Conservation (phyloP, 306 rosid genomes). For the Lathyrus aphaca region DNA sequence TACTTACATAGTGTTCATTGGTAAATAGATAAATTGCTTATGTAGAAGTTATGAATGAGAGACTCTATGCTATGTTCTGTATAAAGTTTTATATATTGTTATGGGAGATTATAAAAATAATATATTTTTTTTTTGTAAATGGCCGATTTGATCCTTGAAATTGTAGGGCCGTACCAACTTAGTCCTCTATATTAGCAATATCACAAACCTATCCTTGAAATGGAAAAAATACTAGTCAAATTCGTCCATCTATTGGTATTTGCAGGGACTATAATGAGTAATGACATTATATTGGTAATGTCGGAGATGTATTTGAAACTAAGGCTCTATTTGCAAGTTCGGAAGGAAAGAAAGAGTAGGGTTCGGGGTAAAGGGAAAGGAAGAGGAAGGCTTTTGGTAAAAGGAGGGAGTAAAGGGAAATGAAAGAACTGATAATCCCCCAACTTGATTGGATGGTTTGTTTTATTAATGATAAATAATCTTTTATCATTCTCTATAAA, state of each 20-base stretch:
- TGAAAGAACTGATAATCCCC: no score
- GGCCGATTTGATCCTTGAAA: neutral
- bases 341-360: no score
- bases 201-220: neutral
- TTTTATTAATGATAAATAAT: no score
- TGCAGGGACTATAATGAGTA: neutral
- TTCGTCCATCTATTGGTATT: neutral
- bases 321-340: neutral
- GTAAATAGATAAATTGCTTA: constrained; percentile 1
- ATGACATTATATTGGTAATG: neutral
- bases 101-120: neutral
- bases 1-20: neutral
- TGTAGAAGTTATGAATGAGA: constrained; percentile 8
- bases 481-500: no score
- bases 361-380: no score
- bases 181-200: neutral
- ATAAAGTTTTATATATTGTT: neutral
- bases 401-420: no score
- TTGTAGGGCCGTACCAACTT: neutral
- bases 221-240: neutral
- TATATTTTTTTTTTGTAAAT: no score
- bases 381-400: no score
- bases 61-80: neutral
- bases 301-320: neutral
- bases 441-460: no score